A percentile compares a stretch with the other conserved stretches of the same genome.
phyloP scores from a whole-genome alignment of 345 rosid genomes.

The Abelmoschus esculentus region DNA sequence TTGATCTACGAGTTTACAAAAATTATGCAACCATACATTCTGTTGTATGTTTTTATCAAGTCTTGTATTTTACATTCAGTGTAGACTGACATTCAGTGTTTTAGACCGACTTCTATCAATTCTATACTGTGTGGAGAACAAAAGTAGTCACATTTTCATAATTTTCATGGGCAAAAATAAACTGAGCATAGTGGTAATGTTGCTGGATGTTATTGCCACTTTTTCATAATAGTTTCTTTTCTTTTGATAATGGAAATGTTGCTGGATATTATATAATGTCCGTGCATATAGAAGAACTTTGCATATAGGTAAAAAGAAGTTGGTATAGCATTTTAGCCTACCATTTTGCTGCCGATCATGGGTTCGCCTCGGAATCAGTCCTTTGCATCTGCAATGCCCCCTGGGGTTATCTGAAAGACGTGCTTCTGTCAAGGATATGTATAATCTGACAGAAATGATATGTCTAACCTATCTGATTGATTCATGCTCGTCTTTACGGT shows the following conservation, averaged over 20 bases:
- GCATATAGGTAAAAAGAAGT: not conserved
- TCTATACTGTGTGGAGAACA: not conserved
- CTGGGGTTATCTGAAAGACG: constrained; percentile 75
- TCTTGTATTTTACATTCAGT: not conserved
- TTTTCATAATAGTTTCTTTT: not conserved
- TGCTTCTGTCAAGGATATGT: constrained; percentile 45
- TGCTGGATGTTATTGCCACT: not conserved
- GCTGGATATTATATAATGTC: not conserved
- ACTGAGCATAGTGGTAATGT: too few species aligned
- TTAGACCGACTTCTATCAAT: not conserved
- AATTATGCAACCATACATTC: not conserved
- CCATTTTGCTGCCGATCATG: not conserved
- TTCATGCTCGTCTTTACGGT: too few species aligned
- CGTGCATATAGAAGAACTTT: not conserved
- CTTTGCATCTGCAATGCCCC: constrained; percentile 83
- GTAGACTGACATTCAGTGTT: not conserved
- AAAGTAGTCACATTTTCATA: not conserved
- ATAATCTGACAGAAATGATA: too few species aligned
- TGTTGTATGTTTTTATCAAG: not conserved
- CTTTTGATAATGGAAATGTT: not conserved
- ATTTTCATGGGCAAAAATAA: too few species aligned
- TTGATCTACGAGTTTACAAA: not conserved
- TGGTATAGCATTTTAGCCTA: not conserved
- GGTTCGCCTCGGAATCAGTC: constrained; percentile 32
- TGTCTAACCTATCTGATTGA: too few species aligned